phyloP scores from a whole-genome alignment of 1,284 basidiomycete species.

The Naganishia liquefaciens region DNA sequence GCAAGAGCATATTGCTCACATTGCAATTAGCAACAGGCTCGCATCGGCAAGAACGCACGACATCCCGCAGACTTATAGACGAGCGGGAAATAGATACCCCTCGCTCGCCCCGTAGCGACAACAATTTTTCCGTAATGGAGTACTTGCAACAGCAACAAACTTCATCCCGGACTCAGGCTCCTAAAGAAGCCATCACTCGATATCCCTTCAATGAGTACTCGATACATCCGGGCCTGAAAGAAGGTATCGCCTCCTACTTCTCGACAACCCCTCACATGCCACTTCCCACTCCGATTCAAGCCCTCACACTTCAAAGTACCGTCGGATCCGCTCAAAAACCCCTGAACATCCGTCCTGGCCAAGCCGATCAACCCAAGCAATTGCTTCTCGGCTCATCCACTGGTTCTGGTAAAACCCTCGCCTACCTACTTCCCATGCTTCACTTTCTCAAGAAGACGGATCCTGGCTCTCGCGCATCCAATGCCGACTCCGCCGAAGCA shows the following conservation, averaged over 20 bases:
- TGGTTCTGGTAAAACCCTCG: constrained; percentile 85
- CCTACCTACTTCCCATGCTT: constrained; percentile 78
- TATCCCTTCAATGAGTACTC: constrained; percentile 33
- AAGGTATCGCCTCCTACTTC: constrained; percentile 29
- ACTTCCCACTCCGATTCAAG: constrained; percentile 70
- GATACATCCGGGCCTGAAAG: constrained; percentile 30
- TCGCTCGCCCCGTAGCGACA: background rate
- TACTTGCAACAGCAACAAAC: constrained; percentile 19
- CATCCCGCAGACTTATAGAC: constrained; percentile 19
- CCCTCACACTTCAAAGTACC: constrained; percentile 65
- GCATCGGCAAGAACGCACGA: constrained; percentile 17
- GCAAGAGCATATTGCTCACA: background rate
- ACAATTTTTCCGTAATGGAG: constrained; percentile 19
- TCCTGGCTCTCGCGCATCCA: constrained; percentile 17
- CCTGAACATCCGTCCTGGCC: constrained; percentile 30
- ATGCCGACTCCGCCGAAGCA: constrained; percentile 16
- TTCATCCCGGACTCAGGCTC: background rate
- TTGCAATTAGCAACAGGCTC: background rate
- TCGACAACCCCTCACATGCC: constrained; percentile 1
- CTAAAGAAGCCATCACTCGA: constrained; percentile 17
- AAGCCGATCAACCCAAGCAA: constrained; percentile 43
- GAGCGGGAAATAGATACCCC: constrained; percentile 6
- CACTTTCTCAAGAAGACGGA: constrained; percentile 67
- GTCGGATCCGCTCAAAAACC: constrained; percentile 51
- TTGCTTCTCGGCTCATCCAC: constrained; percentile 80